Evolutionary conservation across 2,329 filamentous ascomycete genomes (phyloP).

Genomic region (Onygenales sp.): DNA sequence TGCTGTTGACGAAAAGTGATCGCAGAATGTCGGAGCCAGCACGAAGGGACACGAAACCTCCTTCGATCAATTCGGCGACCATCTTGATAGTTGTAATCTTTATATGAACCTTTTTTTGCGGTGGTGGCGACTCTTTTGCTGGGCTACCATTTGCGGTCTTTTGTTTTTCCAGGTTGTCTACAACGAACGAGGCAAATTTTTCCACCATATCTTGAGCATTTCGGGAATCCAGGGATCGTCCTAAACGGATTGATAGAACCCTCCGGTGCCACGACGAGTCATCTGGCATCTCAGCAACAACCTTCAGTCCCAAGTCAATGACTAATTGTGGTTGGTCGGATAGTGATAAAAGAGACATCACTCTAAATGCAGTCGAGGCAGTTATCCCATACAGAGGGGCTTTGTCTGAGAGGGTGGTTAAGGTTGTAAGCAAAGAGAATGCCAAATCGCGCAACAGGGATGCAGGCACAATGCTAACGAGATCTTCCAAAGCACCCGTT

Average conservation of each 20-base stretch:
- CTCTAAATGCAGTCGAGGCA: constrained; percentile 1
- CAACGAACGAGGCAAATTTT: constrained; percentile 6
- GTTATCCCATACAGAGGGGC: constrained; percentile 1
- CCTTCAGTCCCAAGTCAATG: constrained; percentile 8
- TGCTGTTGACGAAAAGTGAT: constrained; percentile 4
- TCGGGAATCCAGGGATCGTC: constrained; percentile 3
- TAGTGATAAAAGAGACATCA: constrained; percentile 9
- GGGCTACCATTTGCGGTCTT: background rate
- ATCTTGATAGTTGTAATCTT: constrained; percentile 15
- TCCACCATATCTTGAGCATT: constrained; percentile 6
- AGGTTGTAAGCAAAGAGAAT: constrained; percentile 3
- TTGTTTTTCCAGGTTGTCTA: constrained; percentile 1
- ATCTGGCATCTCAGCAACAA: constrained; percentile 9
- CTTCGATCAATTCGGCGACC: constrained; percentile 8
- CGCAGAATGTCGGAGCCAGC: constrained; percentile 5
- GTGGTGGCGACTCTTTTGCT: background rate
- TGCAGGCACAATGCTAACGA: constrained; percentile 4
- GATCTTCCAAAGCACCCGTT: constrained; percentile 1
- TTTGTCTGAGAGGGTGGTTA: background rate
- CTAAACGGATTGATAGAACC: constrained; percentile 5
- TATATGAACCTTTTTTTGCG: background rate
- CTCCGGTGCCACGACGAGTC: constrained; percentile 12
- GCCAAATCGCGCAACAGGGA: constrained; percentile 7
- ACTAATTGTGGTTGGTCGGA: constrained; percentile 11
- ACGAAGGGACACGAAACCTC: constrained; percentile 6